Conservation (phyloP, 768 basidiomycete genomes). For the Tricholoma matsutake region DNA sequence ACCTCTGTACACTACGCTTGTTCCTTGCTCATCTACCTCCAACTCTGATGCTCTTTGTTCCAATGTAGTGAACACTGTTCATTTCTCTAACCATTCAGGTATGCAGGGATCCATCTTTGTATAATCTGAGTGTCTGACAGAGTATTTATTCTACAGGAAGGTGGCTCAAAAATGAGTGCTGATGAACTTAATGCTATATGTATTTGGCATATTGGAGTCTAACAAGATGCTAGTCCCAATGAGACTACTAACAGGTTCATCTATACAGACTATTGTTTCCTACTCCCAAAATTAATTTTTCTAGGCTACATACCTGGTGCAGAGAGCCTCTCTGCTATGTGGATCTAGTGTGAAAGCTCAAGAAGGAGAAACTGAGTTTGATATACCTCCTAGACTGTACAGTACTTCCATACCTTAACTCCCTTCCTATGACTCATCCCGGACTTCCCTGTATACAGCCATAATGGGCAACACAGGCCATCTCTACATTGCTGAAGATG, state of each 20-base stretch:
- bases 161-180: slow-evolving; percentile 76
- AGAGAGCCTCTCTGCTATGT: slow-evolving; percentile 70
- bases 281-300: background rate
- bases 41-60: slow-evolving; percentile 8
- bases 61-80: slow-evolving; percentile 86
- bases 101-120: background rate
- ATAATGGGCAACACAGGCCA: slow-evolving; percentile 91
- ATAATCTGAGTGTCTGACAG: background rate
- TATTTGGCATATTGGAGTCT: slow-evolving; percentile 65
- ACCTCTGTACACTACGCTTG: no score
- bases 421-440: background rate
- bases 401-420: slow-evolving; percentile 22
- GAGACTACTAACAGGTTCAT: slow-evolving; percentile 75
- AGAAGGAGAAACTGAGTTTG: slow-evolving; percentile 51
- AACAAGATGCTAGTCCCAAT: slow-evolving; percentile 71
- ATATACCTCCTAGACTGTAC: slow-evolving; percentile 91
- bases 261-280: background rate
- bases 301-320: slow-evolving; percentile 87
- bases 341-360: slow-evolving; percentile 59
- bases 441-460: slow-evolving; percentile 43
- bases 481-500: slow-evolving; percentile 85
- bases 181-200: slow-evolving; percentile 74
- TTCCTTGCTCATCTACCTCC: no score
- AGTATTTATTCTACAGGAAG: no score
- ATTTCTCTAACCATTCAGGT: slow-evolving; percentile 95